A percentile compares a stretch with the other conserved stretches of the same genome.
These are phyloP conservation scores for Colletotrichum gigasporum DNA, from an alignment of 2,329 filamentous ascomycete genomes.

Conservation along the genomic window DNA sequence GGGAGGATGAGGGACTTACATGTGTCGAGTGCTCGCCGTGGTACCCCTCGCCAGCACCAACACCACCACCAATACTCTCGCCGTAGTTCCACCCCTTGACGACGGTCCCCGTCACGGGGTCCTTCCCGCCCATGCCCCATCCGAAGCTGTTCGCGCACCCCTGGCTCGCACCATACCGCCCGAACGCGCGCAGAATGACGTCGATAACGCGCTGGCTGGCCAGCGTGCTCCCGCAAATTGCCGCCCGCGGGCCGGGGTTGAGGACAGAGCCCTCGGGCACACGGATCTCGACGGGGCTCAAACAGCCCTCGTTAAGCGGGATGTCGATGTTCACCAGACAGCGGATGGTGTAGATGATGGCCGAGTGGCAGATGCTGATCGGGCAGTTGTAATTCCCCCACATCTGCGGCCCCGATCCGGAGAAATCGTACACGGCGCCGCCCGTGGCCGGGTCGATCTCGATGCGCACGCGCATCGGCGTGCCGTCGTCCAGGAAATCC, in stretches of 20 bases:
- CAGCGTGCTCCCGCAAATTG: slow-evolving; percentile 68
- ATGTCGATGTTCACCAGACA: slow-evolving; percentile 47
- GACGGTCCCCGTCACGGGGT: slow-evolving; percentile 36
- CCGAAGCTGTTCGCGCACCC: slow-evolving; percentile 45
- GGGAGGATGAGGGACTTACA: slow-evolving; percentile 20
- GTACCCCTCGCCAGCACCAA: slow-evolving; percentile 41
- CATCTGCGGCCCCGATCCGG: slow-evolving; percentile 44
- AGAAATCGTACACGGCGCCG: slow-evolving; percentile 47
- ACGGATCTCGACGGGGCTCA: slow-evolving; percentile 44
- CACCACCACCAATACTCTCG: slow-evolving; percentile 45
- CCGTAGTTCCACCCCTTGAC: slow-evolving; percentile 40
- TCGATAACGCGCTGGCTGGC: slow-evolving; percentile 46
- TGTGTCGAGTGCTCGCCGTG: slow-evolving; percentile 41
- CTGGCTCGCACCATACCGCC: slow-evolving; percentile 37
- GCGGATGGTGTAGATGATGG: slow-evolving; percentile 50
- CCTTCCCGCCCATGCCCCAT: slow-evolving; percentile 44
- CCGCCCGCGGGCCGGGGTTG: slow-evolving; percentile 43
- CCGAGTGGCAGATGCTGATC: slow-evolving; percentile 46
- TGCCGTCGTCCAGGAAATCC: slow-evolving; percentile 50
- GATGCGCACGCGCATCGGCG: slow-evolving; percentile 42
- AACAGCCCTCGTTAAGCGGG: slow-evolving; percentile 50
- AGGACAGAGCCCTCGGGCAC: slow-evolving; percentile 44
- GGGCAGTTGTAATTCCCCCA: slow-evolving; percentile 48
- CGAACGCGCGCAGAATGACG: slow-evolving; percentile 43
- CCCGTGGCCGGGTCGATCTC: slow-evolving; percentile 42